These are phyloP conservation scores for Fusarium concolor DNA, from an alignment of 2,329 filamentous ascomycete genomes.

Conservation along the genomic window DNA sequence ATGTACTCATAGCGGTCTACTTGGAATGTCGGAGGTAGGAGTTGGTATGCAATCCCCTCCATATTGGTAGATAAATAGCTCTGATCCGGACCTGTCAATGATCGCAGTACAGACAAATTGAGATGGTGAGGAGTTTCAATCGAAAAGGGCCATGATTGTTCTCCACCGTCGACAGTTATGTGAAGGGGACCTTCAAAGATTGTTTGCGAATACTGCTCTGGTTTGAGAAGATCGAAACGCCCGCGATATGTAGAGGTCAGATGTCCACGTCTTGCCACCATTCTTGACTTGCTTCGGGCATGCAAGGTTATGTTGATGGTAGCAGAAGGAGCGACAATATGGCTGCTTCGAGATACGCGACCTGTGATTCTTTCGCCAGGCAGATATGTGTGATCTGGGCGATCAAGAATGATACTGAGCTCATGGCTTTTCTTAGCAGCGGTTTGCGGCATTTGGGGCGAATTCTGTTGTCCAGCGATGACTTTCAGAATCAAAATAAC, in stretches of 20 bases:
- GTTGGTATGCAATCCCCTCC: not conserved
- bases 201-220: no score
- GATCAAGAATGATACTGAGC: not conserved
- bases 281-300: not conserved
- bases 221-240: not conserved
- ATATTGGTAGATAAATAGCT: not conserved
- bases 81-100: not conserved
- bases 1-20: conserved; percentile 1
- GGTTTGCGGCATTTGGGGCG: not conserved
- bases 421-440: not conserved
- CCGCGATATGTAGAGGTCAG: conserved; percentile 4
- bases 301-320: not conserved
- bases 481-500: accelerated
- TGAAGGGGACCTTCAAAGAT: not conserved
- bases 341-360: not conserved
- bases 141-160: not conserved
- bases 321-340: not conserved
- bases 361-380: not conserved
- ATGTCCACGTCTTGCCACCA: not conserved
- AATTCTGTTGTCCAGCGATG: accelerated
- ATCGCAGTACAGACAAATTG: not conserved
- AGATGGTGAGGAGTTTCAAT: accelerated
- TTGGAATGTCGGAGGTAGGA: not conserved
- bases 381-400: not conserved
- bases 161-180: not conserved